Evolutionary conservation across 2,329 filamentous ascomycete species (phyloP), one percentile per base, ranked within the genome.

Genomic region (Ophiocordyceps robertsii): DNA sequence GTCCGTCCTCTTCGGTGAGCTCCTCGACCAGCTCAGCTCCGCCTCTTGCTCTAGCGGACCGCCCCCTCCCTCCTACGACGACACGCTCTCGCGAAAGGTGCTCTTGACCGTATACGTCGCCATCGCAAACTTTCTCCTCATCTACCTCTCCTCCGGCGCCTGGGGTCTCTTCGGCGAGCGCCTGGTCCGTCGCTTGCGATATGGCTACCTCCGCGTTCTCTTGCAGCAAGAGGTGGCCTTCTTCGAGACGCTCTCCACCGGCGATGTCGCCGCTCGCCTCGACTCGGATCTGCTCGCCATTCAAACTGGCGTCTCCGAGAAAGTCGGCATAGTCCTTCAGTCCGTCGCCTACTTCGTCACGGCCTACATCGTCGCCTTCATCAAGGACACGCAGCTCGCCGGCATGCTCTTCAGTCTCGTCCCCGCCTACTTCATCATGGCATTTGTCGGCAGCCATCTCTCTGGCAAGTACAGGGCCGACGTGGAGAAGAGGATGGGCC

Each of bases 261-360:
- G 78, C 14, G 75, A 82, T 55, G 72, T 83, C 12, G 70, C 75
- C 2, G 73, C 75, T 9, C 68, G 80, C 16, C 69, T 85, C 37
- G 78, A 78, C 52, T 68, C 69, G 42, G 80, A 84, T 51, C 79
- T 84, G 30, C 72, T 79, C 45, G 72, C 74, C 1, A 75, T 85
- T 41, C 80, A 81, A 51, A 70, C 72, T 0, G 81, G 81, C 13
- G 82, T 80, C 0, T 79, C 75, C 2, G 81, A 84, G 57, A 85
- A 85, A 56, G 79, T 82, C 14, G 80, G 80, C 41, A 73, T 82
- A 30, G 71, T 73, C 48, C 65, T 84, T 5, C 69, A 72, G 21
- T 77, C 71, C 40, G 57, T 74, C 10, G 75, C 76, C 2, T 84
- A 82, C 56, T 84, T 84, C 53, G 54, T 82, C 42, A 77, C 80